Base-by-base conservation (phyloP, 1,284 basidiomycete species). In the Marasmius tenuissimus region DNA sequence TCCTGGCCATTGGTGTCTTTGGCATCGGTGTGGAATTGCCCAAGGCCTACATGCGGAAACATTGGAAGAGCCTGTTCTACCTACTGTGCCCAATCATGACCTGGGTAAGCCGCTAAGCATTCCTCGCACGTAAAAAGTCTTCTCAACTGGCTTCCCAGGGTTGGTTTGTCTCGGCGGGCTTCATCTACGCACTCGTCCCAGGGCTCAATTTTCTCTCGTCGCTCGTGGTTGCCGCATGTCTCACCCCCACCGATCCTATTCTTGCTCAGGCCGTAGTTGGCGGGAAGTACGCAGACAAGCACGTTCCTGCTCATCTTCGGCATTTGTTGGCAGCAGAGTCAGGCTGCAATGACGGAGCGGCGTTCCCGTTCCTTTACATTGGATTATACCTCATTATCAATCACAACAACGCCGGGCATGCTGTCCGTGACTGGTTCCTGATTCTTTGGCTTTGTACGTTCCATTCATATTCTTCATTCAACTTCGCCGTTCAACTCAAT, bases 201-300 rank as follows among this genome's bases (percentile, higher is more conserved):
- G 86, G 87, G 2, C 86, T 97, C 70, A 87, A 85, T 68, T 97
- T 97, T 78, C 83, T 97, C 47, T 92, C 93, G 4, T 86, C 89
- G 54, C 83, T 98, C 65, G 93, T 93, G 57, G 87, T 98, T 59
- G 95, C 93, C 16, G 96, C 97, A 0, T 97, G 94, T 73, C 86
- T 98, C 33, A 98, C 97, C 0, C 97, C 97, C 0, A 98, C 97
- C 10, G 97, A 99, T 76, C 97, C 97, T 20, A 95, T 96, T 67
- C 83, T 96, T 42, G 92, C 94, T 1, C 92, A 93, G 27, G 92
- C 90, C 4, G 87, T 99, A 60, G 91, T 99, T 12, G 97, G 97
- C 71, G 97, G 97, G 58, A 97, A 94, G 75, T 99, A 96, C 79
- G 97, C 97, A 2, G 93, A 98, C 74, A 97, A 98, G 72, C 97